Evolutionary conservation across 2,329 filamentous ascomycete genomes (phyloP).

Genomic region (Coniochaeta prunicola): DNA sequence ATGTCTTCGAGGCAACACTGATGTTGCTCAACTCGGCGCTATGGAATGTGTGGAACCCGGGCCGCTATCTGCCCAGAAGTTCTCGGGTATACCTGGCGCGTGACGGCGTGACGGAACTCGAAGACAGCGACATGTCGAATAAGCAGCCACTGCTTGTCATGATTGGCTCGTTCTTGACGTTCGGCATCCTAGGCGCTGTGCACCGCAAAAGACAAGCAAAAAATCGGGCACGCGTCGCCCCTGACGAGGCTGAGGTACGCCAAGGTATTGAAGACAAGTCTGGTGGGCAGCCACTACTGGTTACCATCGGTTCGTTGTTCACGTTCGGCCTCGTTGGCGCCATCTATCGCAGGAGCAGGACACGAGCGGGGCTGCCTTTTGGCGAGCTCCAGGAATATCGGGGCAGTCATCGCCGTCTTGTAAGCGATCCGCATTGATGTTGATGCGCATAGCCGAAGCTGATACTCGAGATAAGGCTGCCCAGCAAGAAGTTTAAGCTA

Average conservation of each 20-base stretch:
- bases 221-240: constrained; percentile 24
- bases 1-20: constrained; percentile 32
- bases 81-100: constrained; percentile 27
- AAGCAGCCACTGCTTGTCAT: constrained; percentile 6
- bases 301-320: constrained; percentile 6
- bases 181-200: constrained; percentile 5
- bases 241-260: constrained; percentile 24
- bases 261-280: not conserved
- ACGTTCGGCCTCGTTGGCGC: constrained; percentile 7
- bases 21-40: constrained; percentile 31
- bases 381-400: not conserved
- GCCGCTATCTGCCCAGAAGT: constrained; percentile 27
- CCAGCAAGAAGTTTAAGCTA: not conserved
- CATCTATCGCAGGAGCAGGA: constrained; percentile 2
- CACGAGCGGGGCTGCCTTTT: not conserved
- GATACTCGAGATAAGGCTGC: not conserved
- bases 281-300: constrained; percentile 6
- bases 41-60: constrained; percentile 30
- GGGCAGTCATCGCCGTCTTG: not conserved
- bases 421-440: not conserved
- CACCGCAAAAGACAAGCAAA: constrained; percentile 3
- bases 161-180: constrained; percentile 7
- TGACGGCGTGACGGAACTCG: constrained; percentile 21
- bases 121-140: not conserved
- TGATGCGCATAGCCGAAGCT: not conserved